These are phyloP conservation scores for Zygnema cylindricum DNA, from an alignment of 139 green algal genomes.

Conservation along the genomic window DNA sequence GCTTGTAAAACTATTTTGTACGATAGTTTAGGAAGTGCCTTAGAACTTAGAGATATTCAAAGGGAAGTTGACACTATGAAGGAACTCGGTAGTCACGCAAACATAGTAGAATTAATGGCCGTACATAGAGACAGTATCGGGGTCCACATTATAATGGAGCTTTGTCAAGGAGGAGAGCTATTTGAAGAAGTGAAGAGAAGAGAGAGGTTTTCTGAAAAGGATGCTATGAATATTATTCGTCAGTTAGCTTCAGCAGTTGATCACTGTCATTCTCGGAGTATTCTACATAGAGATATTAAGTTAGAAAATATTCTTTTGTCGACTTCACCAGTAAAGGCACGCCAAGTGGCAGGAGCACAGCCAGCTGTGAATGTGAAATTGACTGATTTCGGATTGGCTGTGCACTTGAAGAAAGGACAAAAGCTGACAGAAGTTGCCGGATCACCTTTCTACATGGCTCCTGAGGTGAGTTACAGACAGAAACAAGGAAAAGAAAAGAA, in stretches of 20 bases:
- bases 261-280: conserved; percentile 80
- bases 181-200: conserved; percentile 86
- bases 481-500: no score
- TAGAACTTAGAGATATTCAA: conserved; percentile 20
- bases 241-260: conserved; percentile 37
- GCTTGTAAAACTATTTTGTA: conserved; percentile 70
- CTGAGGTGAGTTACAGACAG: conserved; percentile 70
- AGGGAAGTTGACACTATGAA: conserved; percentile 52
- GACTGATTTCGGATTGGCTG: conserved; percentile 78
- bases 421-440: conserved; percentile 75
- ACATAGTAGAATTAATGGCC: conserved; percentile 47
- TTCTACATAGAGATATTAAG: conserved; percentile 79
- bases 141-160: conserved; percentile 51
- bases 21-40: not conserved
- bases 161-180: conserved; percentile 92
- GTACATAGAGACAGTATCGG: conserved; percentile 45
- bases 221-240: conserved; percentile 23
- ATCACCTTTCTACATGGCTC: conserved; percentile 78
- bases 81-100: conserved; percentile 32
- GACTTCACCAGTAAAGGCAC: conserved; percentile 60
- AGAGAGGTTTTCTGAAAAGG: conserved; percentile 10
- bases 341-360: not conserved
- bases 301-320: conserved; percentile 92
- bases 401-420: conserved; percentile 61
- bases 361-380: conserved; percentile 69